A percentile compares a stretch with the other conserved stretches of the same genome.
phyloP scores from a whole-genome alignment of 148 eudicot species.

The Polygonum maritimum region DNA sequence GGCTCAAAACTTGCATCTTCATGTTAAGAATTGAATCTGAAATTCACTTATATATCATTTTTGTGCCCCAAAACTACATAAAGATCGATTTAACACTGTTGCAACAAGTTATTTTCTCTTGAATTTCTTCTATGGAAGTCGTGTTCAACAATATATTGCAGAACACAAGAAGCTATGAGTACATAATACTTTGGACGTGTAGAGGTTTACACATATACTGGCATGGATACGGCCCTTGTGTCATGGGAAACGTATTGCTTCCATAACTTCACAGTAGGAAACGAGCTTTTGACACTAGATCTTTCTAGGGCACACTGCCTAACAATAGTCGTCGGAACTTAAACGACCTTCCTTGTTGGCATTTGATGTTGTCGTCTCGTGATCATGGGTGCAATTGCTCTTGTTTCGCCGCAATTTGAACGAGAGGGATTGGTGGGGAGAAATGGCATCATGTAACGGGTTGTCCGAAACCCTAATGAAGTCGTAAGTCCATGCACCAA shows the following conservation, averaged over 20 bases:
- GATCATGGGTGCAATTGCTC: background rate
- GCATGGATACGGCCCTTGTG: too few relatives aligned
- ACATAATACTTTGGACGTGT: too few relatives aligned
- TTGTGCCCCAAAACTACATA: too few relatives aligned
- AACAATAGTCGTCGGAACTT: background rate
- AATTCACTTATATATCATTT: background rate
- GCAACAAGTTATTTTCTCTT: too few relatives aligned
- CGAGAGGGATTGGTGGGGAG: background rate
- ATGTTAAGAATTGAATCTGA: background rate
- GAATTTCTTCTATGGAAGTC: too few relatives aligned
- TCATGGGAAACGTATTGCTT: too few relatives aligned
- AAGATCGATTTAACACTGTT: too few relatives aligned
- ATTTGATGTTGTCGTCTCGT: background rate
- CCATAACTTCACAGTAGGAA: too few relatives aligned
- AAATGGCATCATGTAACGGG: background rate
- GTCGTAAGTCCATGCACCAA: slow-evolving; percentile 48
- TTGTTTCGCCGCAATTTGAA: background rate
- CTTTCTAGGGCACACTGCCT: background rate
- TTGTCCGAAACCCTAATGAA: slow-evolving; percentile 24
- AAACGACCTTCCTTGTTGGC: background rate
- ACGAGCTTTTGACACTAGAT: too few relatives aligned
- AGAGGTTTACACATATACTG: too few relatives aligned
- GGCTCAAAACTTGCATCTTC: background rate
- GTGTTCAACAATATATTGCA: too few relatives aligned
- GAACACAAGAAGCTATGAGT: too few relatives aligned